Evolutionary conservation across 768 basidiomycete species (phyloP), one percentile per base, ranked within the genome.

Genomic region (Pisolithus microcarpus): DNA sequence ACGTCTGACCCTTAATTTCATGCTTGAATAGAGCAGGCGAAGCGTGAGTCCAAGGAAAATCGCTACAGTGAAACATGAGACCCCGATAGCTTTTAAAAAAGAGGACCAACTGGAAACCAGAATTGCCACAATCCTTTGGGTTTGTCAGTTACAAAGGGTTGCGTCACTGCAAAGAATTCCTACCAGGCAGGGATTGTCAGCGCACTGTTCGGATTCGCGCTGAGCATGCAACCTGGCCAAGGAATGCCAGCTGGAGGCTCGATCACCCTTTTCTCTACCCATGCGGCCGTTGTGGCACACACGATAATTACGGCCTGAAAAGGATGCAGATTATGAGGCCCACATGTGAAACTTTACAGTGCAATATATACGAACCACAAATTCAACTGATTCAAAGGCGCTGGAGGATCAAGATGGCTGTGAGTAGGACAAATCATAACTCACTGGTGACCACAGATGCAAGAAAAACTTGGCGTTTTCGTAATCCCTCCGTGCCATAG

Each of bases 181-280:
- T 38, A 62, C 61, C 61, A 62, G 21, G 59, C 56, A n/a, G 46
- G 48, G 23, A 62, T 59, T 6, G 59, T 58, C 26, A 61, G 50
- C 7, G 38, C 18, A n/a, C 59, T 59, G 16, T 56, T 58, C 28
- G 23, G 6, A 18, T 6, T 36, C 8, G 54, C 54, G 19, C 36
- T 50, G 7, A 16, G 13, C 43, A 54, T 52, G 24, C 61, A 62
- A 2, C 61, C 61, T 1, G 39, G 46, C 56, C 52, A 58, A 13
- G 47, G 43, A 16, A 49, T 24, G 46, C 55, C 52, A n/a, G 52
- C 23, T n/a, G 62, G 62, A 52, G 59, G 56, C 53, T 9, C 56
- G 16, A 50, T 48, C 23, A 64, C 23, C 6, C 39, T 38, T 15
- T 46, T 31, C 13, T 52, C 23, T 10, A 56, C 52, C 42, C 11